Conservation (phyloP, 2,329 filamentous ascomycete genomes). For the Pyrenophora seminiperda region DNA sequence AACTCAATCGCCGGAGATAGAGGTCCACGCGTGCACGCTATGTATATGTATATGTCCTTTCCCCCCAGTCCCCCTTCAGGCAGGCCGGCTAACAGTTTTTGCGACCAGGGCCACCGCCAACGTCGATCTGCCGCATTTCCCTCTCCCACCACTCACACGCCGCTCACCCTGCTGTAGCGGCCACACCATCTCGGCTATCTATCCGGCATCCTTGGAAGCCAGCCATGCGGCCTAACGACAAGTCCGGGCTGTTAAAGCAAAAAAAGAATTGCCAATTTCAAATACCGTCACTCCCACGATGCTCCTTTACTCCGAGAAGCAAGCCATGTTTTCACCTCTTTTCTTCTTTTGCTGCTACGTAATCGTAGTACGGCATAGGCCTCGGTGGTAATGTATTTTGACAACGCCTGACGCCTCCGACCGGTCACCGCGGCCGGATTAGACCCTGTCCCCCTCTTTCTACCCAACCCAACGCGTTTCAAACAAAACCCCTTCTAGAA, state of each 20-base stretch:
- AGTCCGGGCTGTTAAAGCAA: constrained; percentile 1
- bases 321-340: no score
- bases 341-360: no score
- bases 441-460: no score
- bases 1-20: constrained; percentile 7
- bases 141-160: constrained; percentile 11
- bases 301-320: no score
- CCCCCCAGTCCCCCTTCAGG: not conserved
- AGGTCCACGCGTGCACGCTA: no score
- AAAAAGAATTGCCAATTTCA: constrained; percentile 4
- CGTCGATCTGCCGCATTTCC: constrained; percentile 18
- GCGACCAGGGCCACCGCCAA: constrained; percentile 4
- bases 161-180: constrained; percentile 11
- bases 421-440: no score
- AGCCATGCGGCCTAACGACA: not conserved
- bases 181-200: constrained; percentile 21
- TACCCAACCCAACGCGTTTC: no score
- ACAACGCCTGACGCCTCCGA: no score
- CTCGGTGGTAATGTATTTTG: no score
- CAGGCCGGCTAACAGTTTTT: constrained; percentile 5
- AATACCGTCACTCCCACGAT: no score
- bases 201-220: constrained; percentile 11
- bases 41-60: constrained; percentile 15
- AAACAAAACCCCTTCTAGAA: no score
- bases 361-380: no score